phyloP scores from a whole-genome alignment of 2,329 filamentous ascomycete species.

The Pseudogymnoascus sp. region DNA sequence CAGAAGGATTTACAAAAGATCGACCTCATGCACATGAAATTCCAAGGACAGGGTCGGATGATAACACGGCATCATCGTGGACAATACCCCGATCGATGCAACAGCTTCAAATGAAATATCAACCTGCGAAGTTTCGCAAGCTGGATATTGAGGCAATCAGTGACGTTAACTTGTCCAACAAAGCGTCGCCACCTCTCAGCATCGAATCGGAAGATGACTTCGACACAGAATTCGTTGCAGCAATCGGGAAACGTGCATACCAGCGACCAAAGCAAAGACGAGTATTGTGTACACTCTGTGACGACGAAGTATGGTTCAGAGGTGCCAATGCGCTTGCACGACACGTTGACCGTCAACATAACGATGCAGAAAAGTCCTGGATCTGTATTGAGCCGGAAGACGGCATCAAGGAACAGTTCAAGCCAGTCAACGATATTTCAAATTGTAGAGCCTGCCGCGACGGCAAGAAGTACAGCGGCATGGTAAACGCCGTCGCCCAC shows the following conservation, averaged over 20 bases:
- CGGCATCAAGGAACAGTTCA: slow-evolving; percentile 38
- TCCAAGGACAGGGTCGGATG: slow-evolving; percentile 28
- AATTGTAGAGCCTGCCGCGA: slow-evolving; percentile 78
- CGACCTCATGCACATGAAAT: slow-evolving; percentile 13
- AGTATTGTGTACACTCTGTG: slow-evolving; percentile 70
- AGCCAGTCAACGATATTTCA: slow-evolving; percentile 56
- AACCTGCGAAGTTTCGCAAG: slow-evolving; percentile 23
- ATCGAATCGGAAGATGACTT: slow-evolving; percentile 27
- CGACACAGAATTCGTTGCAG: slow-evolving; percentile 24
- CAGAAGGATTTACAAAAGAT: no score
- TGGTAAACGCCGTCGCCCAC: slow-evolving; percentile 87
- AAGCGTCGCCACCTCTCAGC: slow-evolving; percentile 12
- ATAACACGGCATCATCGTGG: slow-evolving; percentile 27
- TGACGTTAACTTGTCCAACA: slow-evolving; percentile 17
- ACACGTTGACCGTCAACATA: slow-evolving; percentile 63
- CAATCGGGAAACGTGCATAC: slow-evolving; percentile 29
- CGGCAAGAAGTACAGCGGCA: slow-evolving; percentile 83
- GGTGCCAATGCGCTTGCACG: slow-evolving; percentile 79
- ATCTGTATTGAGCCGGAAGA: slow-evolving; percentile 48
- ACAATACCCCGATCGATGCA: slow-evolving; percentile 27
- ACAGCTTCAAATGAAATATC: slow-evolving; percentile 26
- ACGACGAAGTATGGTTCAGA: slow-evolving; percentile 78
- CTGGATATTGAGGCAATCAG: slow-evolving; percentile 27
- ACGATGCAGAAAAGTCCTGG: slow-evolving; percentile 46
- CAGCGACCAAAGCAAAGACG: slow-evolving; percentile 39